These are phyloP conservation scores for Epicoccum nigrum DNA, from an alignment of 2,329 filamentous ascomycete genomes.

Conservation along the genomic window DNA sequence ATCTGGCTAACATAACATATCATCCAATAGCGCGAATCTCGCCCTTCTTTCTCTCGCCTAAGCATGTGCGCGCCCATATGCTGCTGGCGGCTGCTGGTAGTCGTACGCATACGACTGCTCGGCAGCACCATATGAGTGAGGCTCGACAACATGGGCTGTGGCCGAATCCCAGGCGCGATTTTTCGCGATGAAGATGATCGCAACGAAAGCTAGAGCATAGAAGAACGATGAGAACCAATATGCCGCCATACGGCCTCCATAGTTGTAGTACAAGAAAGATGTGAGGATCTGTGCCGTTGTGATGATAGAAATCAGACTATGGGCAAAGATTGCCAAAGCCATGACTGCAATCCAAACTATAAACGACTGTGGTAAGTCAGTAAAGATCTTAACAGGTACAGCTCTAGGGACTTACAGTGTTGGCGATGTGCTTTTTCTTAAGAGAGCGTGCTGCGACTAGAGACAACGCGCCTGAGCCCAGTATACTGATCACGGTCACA, in stretches of 20 bases:
- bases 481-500: not conserved
- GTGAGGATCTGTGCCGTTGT: not conserved
- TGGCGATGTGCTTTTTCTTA: slow-evolving; percentile 1
- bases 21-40: too few relatives aligned
- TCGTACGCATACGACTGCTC: not conserved
- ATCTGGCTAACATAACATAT: too few relatives aligned
- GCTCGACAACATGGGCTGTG: not conserved
- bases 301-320: not conserved
- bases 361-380: slow-evolving; percentile 10
- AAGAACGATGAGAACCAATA: slow-evolving; percentile 1
- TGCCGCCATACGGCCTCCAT: not conserved
- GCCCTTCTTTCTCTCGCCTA: not conserved
- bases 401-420: slow-evolving; percentile 1
- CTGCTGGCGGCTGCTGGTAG: not conserved
- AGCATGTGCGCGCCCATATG: not conserved
- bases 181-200: slow-evolving; percentile 10
- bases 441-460: slow-evolving; percentile 3
- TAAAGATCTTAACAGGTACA: not conserved
- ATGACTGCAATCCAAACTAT: slow-evolving; percentile 4
- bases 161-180: slow-evolving; percentile 3
- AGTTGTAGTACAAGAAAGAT: not conserved
- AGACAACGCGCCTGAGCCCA: slow-evolving; percentile 6
- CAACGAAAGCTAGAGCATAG: not conserved
- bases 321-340: not conserved
- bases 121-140: not conserved